phyloP scores from a whole-genome alignment of 805 yeast species.

The Yarrowia deformans region DNA sequence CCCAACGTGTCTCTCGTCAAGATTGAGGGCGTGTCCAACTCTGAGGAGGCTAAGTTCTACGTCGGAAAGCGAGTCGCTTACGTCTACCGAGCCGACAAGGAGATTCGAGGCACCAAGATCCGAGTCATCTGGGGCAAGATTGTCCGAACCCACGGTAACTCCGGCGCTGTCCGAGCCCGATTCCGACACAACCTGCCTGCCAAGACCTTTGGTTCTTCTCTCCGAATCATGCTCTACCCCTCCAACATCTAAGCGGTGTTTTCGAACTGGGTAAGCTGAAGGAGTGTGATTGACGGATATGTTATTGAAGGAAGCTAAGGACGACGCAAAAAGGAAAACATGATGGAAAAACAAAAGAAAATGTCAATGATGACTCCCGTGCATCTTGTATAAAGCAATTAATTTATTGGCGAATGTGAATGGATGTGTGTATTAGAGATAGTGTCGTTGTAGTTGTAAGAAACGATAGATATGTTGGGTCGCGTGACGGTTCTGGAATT shows the following conservation, averaged over 20 bases:
- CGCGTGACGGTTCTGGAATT: no score
- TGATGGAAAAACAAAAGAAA: constrained; percentile 36
- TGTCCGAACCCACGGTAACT: constrained; percentile 98
- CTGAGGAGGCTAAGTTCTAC: constrained; percentile 98
- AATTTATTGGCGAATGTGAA: constrained; percentile 39
- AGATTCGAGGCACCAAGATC: constrained; percentile 97
- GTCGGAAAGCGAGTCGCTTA: constrained; percentile 99
- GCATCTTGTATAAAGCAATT: constrained; percentile 39
- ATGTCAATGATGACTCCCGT: constrained; percentile 37
- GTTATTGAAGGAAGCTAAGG: neutral
- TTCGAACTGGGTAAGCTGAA: no score
- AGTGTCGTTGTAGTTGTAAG: no score
- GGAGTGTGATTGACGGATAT: no score
- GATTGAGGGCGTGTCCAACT: constrained; percentile 92
- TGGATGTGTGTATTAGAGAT: neutral
- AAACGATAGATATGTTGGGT: no score
- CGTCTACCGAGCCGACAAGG: constrained; percentile 99
- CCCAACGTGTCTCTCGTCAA: constrained; percentile 96
- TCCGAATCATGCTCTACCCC: constrained; percentile 99
- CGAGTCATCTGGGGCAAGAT: constrained; percentile 99
- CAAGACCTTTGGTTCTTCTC: constrained; percentile 99
- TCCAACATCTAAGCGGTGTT: constrained; percentile 85
- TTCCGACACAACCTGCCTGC: constrained; percentile 99
- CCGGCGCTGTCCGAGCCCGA: constrained; percentile 98
- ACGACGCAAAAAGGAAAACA: constrained; percentile 22